Percentiles rank a stretch among this genome's conserved stretches.
Evolutionary conservation across 805 yeast genomes (phyloP).

Genomic region (Pichia scutulata): DNA sequence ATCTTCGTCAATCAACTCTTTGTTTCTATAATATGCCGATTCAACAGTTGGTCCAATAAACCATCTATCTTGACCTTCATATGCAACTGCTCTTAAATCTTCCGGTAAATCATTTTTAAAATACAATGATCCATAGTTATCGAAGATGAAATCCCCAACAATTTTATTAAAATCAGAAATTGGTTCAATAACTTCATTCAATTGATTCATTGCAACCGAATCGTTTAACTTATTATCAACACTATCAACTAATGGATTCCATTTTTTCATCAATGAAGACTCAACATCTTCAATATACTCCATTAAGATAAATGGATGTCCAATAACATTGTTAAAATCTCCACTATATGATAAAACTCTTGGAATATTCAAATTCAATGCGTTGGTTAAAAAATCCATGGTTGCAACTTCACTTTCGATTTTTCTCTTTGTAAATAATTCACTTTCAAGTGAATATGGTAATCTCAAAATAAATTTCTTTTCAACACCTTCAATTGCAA

Average conservation of each 20-base stretch:
- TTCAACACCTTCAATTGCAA: slow-evolving; percentile 31
- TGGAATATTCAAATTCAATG: slow-evolving; percentile 65
- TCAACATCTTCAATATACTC: slow-evolving; percentile 74
- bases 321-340: slow-evolving; percentile 51
- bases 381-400: slow-evolving; percentile 65
- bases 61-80: slow-evolving; percentile 77
- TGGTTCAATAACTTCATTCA: slow-evolving; percentile 61
- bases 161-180: slow-evolving; percentile 42
- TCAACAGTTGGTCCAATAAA: slow-evolving; percentile 87
- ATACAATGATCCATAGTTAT: slow-evolving; percentile 73
- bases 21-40: slow-evolving; percentile 66
- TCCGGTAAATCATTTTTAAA: slow-evolving; percentile 60
- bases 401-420: slow-evolving; percentile 91
- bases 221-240: slow-evolving; percentile 41
- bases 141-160: slow-evolving; percentile 44
- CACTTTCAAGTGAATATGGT: slow-evolving; percentile 73
- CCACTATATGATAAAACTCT: slow-evolving; percentile 62
- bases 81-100: slow-evolving; percentile 28
- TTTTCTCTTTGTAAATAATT: slow-evolving; percentile 54
- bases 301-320: slow-evolving; percentile 71
- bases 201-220: slow-evolving; percentile 38
- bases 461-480: slow-evolving; percentile 70
- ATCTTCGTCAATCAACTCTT: slow-evolving; percentile 42
- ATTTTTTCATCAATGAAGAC: slow-evolving; percentile 60
- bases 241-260: slow-evolving; percentile 70